A percentile compares a stretch with the other conserved stretches of the same genome.
These are phyloP conservation scores for Cyamopsis tetragonoloba DNA, from an alignment of 306 rosid species.

Conservation along the genomic window DNA sequence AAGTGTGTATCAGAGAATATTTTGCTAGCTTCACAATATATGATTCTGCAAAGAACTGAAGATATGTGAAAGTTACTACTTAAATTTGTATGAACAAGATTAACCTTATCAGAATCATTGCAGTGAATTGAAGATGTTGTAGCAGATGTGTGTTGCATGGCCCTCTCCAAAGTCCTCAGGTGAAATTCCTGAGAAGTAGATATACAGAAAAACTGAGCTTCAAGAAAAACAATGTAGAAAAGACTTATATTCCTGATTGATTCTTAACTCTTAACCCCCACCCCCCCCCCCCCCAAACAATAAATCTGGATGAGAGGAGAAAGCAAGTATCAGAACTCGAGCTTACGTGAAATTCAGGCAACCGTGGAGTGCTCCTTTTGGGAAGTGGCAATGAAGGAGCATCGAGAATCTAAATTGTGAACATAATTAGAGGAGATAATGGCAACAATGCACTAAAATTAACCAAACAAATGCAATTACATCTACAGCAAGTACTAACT, in stretches of 20 bases:
- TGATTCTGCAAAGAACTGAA: background rate
- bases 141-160: slow-evolving; percentile 60
- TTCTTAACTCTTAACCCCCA: too few species aligned
- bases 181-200: slow-evolving; percentile 66
- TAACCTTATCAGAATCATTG: slow-evolving; percentile 53
- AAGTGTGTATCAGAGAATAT: too few species aligned
- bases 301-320: background rate
- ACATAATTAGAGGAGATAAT: slow-evolving; percentile 27
- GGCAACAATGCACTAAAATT: background rate
- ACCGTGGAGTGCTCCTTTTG: slow-evolving; percentile 73
- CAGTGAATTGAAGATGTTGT: slow-evolving; percentile 47
- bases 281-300: too few species aligned
- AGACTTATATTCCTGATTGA: slow-evolving; percentile 5
- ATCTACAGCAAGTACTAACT: slow-evolving; percentile 48
- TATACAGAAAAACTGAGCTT: slow-evolving; percentile 24
- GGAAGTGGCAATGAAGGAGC: slow-evolving; percentile 80
- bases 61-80: background rate
- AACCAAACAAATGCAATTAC: slow-evolving; percentile 14
- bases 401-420: slow-evolving; percentile 64
- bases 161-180: slow-evolving; percentile 81
- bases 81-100: slow-evolving; percentile 14
- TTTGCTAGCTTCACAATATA: too few species aligned
- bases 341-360: slow-evolving; percentile 90
- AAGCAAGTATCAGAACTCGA: background rate
- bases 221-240: background rate